phyloP scores from a whole-genome alignment of 1,139 yeast species.

The Debaryomyces fabryi region DNA sequence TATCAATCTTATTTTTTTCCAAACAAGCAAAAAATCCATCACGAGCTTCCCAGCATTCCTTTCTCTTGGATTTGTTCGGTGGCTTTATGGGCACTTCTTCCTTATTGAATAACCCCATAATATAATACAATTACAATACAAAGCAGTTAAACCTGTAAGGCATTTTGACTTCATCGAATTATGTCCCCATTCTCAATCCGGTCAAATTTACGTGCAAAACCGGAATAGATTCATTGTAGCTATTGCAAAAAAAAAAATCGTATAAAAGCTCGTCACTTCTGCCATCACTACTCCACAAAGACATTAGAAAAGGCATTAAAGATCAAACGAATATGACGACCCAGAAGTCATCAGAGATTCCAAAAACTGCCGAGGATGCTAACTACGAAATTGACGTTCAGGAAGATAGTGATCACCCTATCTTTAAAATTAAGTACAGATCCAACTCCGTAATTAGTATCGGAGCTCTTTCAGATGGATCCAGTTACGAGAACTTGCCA shows the following conservation, averaged over 20 bases:
- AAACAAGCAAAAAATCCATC: slow-evolving; percentile 47
- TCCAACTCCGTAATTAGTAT: slow-evolving; percentile 23
- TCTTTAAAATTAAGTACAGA: slow-evolving; percentile 26
- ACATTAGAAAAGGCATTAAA: background rate
- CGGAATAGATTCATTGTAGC: background rate
- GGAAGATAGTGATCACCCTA: slow-evolving; percentile 23
- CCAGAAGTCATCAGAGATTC: background rate
- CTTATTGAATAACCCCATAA: slow-evolving; percentile 42
- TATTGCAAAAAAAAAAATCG: slow-evolving; percentile 2
- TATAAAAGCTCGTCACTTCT: background rate
- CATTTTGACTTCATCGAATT: slow-evolving; percentile 1
- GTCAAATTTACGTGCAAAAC: slow-evolving; percentile 1
- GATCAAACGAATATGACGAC: background rate
- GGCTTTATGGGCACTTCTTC: slow-evolving; percentile 34
- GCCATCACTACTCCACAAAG: background rate
- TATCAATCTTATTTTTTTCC: slow-evolving; percentile 42
- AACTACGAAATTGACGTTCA: slow-evolving; percentile 18
- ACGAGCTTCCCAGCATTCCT: slow-evolving; percentile 49
- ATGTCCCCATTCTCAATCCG: slow-evolving; percentile 1
- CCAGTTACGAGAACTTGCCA: slow-evolving; percentile 31
- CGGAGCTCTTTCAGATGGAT: slow-evolving; percentile 9
- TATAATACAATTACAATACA: background rate
- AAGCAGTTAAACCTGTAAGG: background rate
- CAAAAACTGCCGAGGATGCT: slow-evolving; percentile 1
- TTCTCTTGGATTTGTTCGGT: slow-evolving; percentile 44